Evolutionary conservation across 163 green algal genomes (phyloP).

Genomic region (Volvox carteri): DNA sequence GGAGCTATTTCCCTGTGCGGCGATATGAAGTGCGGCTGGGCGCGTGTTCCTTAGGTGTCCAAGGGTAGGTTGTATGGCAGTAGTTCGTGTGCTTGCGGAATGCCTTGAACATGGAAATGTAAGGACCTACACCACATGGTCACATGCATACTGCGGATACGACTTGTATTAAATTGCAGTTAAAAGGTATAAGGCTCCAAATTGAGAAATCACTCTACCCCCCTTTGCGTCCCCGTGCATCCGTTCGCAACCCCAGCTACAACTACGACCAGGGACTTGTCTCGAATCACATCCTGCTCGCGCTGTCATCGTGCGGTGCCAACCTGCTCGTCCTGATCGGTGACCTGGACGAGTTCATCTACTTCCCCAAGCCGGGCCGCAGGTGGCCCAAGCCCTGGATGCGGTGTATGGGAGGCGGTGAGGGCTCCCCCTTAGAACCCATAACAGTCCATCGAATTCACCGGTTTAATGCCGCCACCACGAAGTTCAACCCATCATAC

Average conservation of each 20-base stretch:
- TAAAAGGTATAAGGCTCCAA: too few species aligned
- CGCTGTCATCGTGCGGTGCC: neutral
- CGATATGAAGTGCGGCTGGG: too few species aligned
- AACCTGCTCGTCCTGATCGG: neutral
- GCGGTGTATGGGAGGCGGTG: neutral
- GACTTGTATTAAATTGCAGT: too few species aligned
- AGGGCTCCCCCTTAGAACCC: neutral
- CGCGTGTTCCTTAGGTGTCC: too few species aligned
- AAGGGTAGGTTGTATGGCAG: too few species aligned
- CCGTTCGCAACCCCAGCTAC: neutral
- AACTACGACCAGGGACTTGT: conserved; percentile 15
- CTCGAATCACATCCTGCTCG: neutral
- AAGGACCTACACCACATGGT: too few species aligned
- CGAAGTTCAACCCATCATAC: neutral
- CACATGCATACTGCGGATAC: too few species aligned
- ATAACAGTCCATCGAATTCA: neutral
- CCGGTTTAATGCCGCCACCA: neutral
- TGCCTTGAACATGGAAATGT: too few species aligned
- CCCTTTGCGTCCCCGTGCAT: too few species aligned
- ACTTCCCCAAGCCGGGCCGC: neutral
- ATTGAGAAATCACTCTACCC: too few species aligned
- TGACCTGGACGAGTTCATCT: conserved; percentile 6
- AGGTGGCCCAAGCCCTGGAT: neutral
- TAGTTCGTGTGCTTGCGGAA: too few species aligned
- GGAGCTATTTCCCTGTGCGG: too few species aligned